These are phyloP conservation scores for Leishmania major DNA, from an alignment of 208 protist genomes.

Conservation along the genomic window DNA sequence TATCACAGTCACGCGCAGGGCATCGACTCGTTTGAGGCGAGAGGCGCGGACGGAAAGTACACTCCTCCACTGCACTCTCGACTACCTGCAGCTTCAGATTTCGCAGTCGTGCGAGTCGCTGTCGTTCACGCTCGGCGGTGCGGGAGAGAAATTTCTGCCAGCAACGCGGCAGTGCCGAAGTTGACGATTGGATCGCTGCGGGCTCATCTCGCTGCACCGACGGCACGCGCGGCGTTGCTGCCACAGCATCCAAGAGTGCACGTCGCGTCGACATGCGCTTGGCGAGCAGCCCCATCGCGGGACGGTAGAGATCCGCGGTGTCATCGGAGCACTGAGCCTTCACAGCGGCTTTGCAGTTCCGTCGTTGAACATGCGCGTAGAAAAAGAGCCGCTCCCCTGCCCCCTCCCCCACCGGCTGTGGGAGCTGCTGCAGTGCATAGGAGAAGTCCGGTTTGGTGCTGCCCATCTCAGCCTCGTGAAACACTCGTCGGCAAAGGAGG, in stretches of 20 bases:
- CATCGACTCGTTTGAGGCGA: neutral
- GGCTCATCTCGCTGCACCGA: neutral
- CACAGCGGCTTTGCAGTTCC: neutral
- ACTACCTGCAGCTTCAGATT: slow-evolving; percentile 11
- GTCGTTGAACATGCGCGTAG: slow-evolving; percentile 8
- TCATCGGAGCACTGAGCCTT: neutral
- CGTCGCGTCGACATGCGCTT: neutral
- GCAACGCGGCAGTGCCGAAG: neutral
- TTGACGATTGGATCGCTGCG: neutral
- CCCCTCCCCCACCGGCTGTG: neutral
- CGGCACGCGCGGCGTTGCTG: neutral
- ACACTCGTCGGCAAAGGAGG: neutral
- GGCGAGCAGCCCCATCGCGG: neutral
- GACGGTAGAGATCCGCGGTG: neutral
- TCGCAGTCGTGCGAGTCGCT: slow-evolving; percentile 1
- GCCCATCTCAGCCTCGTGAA: neutral
- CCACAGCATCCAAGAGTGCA: neutral
- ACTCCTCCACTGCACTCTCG: neutral
- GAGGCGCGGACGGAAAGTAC: slow-evolving; percentile 8
- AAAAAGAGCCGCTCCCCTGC: slow-evolving; percentile 4
- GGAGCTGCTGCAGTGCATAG: neutral
- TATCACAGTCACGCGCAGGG: neutral
- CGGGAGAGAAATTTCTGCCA: neutral
- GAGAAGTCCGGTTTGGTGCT: neutral
- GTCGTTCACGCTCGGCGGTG: neutral